Percentiles rank a stretch among this genome's conserved stretches.
These are phyloP conservation scores for Trichaptum fuscoviolaceum DNA, from an alignment of 768 basidiomycete genomes.

Conservation along the genomic window DNA sequence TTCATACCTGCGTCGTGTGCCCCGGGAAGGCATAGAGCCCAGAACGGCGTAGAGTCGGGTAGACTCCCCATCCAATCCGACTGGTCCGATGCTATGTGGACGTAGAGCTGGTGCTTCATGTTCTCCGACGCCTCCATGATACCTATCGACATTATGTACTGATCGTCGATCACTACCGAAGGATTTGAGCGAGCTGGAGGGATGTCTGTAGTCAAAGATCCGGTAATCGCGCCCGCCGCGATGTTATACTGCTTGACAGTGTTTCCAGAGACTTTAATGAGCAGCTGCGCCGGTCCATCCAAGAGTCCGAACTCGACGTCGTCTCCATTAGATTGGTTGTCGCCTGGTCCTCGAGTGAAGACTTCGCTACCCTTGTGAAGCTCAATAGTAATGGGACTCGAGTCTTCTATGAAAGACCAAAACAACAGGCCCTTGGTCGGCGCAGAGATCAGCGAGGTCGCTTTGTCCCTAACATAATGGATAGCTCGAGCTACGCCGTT, in stretches of 20 bases:
- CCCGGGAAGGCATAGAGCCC: neutral
- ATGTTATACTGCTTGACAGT: neutral
- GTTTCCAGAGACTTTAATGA: neutral
- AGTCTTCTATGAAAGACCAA: neutral
- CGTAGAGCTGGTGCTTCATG: neutral
- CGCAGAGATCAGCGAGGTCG: neutral
- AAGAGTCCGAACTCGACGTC: neutral
- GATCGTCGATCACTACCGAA: neutral
- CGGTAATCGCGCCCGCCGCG: neutral
- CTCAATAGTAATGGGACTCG: neutral
- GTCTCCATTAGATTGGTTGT: neutral
- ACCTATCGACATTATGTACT: neutral
- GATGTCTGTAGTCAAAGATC: neutral
- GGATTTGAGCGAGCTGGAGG: neutral
- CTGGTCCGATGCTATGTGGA: neutral
- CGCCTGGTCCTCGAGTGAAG: neutral
- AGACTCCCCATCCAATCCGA: neutral
- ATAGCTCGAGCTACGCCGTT: neutral
- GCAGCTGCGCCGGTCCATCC: neutral
- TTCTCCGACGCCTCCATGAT: neutral
- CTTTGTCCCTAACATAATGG: neutral
- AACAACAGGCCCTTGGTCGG: neutral
- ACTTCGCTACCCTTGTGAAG: neutral
- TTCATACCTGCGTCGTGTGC: neutral
- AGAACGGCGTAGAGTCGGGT: neutral